Evolutionary conservation across 495 filamentous ascomycete genomes (phyloP), one percentile per base, ranked within the genome.

Genomic region (Evansstolkia leycettana): DNA sequence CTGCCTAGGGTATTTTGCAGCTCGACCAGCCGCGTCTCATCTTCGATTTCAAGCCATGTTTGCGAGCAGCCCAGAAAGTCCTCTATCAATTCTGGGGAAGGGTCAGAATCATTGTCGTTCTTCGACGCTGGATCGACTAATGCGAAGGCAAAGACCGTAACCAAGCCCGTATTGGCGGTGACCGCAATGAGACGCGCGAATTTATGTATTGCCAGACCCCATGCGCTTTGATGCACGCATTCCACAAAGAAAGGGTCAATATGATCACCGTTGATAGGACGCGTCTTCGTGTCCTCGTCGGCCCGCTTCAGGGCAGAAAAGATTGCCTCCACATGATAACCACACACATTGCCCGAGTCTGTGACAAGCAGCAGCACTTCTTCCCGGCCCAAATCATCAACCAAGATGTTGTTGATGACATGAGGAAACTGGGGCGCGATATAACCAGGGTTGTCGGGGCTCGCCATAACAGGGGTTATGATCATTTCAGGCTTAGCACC

Each of bases 291-390:
- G 20, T 38, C 31, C 24, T 42, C 42, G 7, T 34, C 38, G 13
- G 54, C 52, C 34, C 50, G 50, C 19, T 58, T 54, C 14, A 77
- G 39, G 11, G 60, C 61, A 3, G 58, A 64, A 18, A 54, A 57
- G 3, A 82, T 72, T 3, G 62, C 58, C 20, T 69, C 67, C 1
- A 79, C 81, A 41, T 82, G 76, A 53, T 88, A 94, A 3, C 75
- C 86, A 24, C 81, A 69, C 7, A 92, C 77, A 55, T 98, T 89
- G 4, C 90, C 90, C 42, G 94, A 87, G 46, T 95, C 90, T 37
- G 78, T 87, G 8, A 67, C 75, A 28, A 80, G 62, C 2, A 89
- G 54, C 13, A 95, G 39, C 9, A 93, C 74, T 54, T 98, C 90
- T 30, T 87, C 72, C 18, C 73, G 57, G 2, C 90, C 90, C 2